Base-by-base conservation (phyloP, 495 filamentous ascomycete genomes). In the Aspergillus campestris region DNA sequence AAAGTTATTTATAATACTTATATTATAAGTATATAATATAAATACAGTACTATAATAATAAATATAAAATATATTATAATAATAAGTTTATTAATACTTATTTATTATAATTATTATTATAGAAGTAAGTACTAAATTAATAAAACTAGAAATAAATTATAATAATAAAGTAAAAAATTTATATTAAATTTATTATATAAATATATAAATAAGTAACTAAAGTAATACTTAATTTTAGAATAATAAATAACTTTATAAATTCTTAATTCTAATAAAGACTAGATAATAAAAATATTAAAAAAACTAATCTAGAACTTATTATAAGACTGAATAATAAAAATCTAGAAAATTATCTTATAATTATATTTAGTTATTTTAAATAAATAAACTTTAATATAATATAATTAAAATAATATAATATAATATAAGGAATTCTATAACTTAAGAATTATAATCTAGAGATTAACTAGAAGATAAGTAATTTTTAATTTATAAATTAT, bases 321-420 rank as follows among this genome's bases (percentile, higher is more conserved):
- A 18, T 6, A 24, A 1, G 29, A 27, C 6, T 40, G 24, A 15
- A 40, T 40, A 24, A 4, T 24, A 24, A 24, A 24, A 4, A 24
- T 2, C 18, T 24, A 24, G 18, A 24, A 24, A 4, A 24, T 2
- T 24, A 24, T 2, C 18, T 24, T 24, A 24, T 24, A 24, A 24
- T 24, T 2, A 24, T 24, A 1, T 24, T 24, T 24, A 24, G 18
- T 24, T 24, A 24, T 24, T 4, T 24, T 34, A 34, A 34, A 37
- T 45, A 41, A 10, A 42, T 49, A 35, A 43, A 37, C 14, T 49
- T 49, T 33, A 7, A 49, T 34, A 31, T 51, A 31, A 42, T 27
- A 42, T 34, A 28, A n/a, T 28, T 47, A 47, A 30, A 15, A 42
- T 10, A 31, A 38, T 41, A 51, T 46, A 35, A 51, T 51, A 42